Evolutionary conservation across 2,329 filamentous ascomycete genomes (phyloP), one percentile per base, ranked within the genome.

Genomic region (Ophiostoma populinum): DNA sequence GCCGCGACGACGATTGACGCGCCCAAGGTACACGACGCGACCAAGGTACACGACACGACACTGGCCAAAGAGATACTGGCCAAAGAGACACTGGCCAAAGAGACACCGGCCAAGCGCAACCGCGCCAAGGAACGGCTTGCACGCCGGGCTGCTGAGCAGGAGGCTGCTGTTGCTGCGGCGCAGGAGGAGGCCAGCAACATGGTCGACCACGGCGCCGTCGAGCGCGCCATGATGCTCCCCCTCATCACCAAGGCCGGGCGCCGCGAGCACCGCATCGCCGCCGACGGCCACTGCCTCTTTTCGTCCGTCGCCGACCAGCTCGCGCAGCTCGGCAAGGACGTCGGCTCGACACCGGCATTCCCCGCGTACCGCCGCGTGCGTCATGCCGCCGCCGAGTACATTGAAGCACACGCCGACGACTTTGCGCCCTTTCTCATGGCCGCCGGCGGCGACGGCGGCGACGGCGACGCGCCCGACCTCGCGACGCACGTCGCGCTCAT

Each of bases 221-320:
- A 93, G 58, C 65, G 72, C 45, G 61, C 67, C 34, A 65, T 68
- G 31, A 86, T 98, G 74, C 61, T 69, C 38, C 59, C 61, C 19
- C 68, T 70, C 26, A 78, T 94, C 51, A 57, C 62, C 36, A 59
- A 63, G 29, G 59, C 77, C 38, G 63, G 63, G 1, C 64, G 95
- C 12, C 61, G 60, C 15, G 81, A 94, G 59, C 69, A 80, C 46
- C 74, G 82, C 39, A 85, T 98, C 38, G 69, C 69, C 25, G 83
- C 90, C 0, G 87, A 98, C 55, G 90, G 90, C 0, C 90, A 98
- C 57, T 98, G 90, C 51, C 61, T 98, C 12, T 98, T 95, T 57
- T 80, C 83, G 12, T 85, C 90, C 0, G 68, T 95, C 34, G 86
- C 87, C 18, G 82, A 90, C 52, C 85, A 93, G 55, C 63, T 94